Conservation (phyloP, 2,329 filamentous ascomycete genomes). For the Hymenoscyphus linearis region DNA sequence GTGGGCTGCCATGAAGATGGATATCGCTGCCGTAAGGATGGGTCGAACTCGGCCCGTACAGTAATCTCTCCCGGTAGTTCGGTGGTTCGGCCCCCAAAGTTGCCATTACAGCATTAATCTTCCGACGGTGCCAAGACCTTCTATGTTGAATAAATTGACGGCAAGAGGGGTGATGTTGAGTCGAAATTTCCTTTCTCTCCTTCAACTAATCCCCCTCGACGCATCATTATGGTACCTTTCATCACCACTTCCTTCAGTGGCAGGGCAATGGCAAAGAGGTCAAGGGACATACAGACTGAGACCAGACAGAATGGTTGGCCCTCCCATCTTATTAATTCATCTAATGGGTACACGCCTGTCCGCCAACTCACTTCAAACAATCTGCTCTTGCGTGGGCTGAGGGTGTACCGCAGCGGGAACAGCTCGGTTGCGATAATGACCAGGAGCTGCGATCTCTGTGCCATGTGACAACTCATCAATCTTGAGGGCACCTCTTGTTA, state of each 20-base stretch:
- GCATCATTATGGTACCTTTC: neutral
- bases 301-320: neutral
- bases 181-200: too few relatives aligned
- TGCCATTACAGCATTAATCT: neutral
- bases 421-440: constrained; percentile 13
- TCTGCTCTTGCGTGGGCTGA: neutral
- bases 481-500: constrained; percentile 10
- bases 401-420: constrained; percentile 18
- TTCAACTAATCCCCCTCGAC: neutral
- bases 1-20: neutral
- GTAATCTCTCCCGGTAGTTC: neutral
- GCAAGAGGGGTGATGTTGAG: too few relatives aligned
- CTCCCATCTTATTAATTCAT: neutral
- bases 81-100: neutral
- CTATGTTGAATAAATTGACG: neutral
- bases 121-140: neutral
- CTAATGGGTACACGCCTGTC: neutral
- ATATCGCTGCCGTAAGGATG: neutral
- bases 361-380: neutral
- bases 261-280: neutral
- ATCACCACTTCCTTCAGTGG: neutral
- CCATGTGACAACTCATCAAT: constrained; percentile 17
- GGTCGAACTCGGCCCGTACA: neutral
- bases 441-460: constrained; percentile 17
- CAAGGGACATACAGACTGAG: neutral